These are phyloP conservation scores for Phytophthora europaea DNA, from an alignment of 352 stramenopile genomes.

Conservation along the genomic window DNA sequence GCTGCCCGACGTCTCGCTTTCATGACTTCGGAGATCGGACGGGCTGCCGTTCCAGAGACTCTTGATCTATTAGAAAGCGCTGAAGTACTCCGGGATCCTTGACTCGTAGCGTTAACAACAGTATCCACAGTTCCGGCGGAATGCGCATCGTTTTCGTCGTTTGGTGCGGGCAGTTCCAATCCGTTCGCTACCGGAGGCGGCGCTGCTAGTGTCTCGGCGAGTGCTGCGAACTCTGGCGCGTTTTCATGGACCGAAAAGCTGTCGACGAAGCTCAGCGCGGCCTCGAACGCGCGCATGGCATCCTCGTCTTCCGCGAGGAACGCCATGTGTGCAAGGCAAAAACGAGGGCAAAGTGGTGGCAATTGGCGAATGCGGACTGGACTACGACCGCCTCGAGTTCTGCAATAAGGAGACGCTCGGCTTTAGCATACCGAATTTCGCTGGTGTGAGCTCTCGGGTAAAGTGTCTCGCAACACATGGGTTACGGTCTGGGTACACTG, in stretches of 20 bases:
- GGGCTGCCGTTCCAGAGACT: background rate
- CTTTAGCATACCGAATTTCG: too few relatives aligned
- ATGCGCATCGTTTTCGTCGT: background rate
- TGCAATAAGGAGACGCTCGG: conserved; percentile 91
- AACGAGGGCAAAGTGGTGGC: conserved; percentile 87
- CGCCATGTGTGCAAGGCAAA: conserved; percentile 57
- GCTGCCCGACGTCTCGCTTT: conserved; percentile 26
- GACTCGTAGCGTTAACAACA: background rate
- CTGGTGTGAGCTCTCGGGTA: too few relatives aligned
- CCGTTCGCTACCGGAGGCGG: conserved; percentile 7
- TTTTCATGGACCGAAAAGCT: conserved; percentile 17
- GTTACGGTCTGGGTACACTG: too few relatives aligned
- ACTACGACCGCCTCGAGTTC: conserved; percentile 98
- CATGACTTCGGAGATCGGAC: conserved; percentile 10
- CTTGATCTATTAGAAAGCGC: background rate
- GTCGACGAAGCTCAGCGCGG: conserved; percentile 36
- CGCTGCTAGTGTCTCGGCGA: background rate
- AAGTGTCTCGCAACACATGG: too few relatives aligned
- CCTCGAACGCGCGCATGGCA: conserved; percentile 34
- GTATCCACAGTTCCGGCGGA: conserved; percentile 2
- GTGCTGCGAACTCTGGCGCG: background rate
- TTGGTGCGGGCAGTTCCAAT: conserved; percentile 5
- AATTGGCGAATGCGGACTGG: conserved; percentile 97
- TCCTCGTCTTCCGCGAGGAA: conserved; percentile 31
- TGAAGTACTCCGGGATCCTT: background rate